Percentiles rank a stretch among this genome's conserved stretches.
Conservation (phyloP, 2,329 filamentous ascomycete genomes). For the Chrysoporthe deuterocubensis region DNA sequence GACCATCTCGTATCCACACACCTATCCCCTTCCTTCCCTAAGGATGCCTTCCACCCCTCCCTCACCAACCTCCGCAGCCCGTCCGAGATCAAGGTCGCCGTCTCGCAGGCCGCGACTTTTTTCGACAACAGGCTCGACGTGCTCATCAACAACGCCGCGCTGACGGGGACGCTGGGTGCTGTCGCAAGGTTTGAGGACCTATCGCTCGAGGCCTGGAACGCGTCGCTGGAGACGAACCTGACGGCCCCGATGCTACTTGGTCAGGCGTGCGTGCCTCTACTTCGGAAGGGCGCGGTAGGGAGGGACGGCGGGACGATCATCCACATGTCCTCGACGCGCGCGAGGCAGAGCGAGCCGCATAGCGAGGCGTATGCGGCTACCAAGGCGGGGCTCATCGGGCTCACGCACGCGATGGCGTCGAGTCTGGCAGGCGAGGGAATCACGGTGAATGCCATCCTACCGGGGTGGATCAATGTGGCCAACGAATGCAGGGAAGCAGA, state of each 20-base stretch:
- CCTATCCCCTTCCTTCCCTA: conserved; percentile 22
- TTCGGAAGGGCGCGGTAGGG: conserved; percentile 23
- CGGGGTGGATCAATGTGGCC: conserved; percentile 56
- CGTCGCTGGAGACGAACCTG: conserved; percentile 42
- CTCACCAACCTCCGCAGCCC: conserved; percentile 40
- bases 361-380: conserved; percentile 55
- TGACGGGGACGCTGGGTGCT: conserved; percentile 41
- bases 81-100: conserved; percentile 37
- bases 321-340: conserved; percentile 55
- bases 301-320: conserved; percentile 41
- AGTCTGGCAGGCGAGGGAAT: conserved; percentile 48
- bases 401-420: conserved; percentile 53
- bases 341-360: conserved; percentile 51
- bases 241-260: conserved; percentile 41
- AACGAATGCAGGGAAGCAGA: conserved; percentile 42
- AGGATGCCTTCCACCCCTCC: conserved; percentile 32
- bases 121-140: conserved; percentile 44
- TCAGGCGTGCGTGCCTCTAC: conserved; percentile 36
- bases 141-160: conserved; percentile 48
- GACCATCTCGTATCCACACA: conserved; percentile 39
- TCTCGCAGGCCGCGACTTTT: conserved; percentile 36
- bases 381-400: conserved; percentile 54
- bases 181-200: conserved; percentile 39
- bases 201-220: conserved; percentile 44
- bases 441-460: conserved; percentile 52